Evolutionary conservation across 208 protist genomes (phyloP).

Genomic region (Wallacemonas sp.): DNA sequence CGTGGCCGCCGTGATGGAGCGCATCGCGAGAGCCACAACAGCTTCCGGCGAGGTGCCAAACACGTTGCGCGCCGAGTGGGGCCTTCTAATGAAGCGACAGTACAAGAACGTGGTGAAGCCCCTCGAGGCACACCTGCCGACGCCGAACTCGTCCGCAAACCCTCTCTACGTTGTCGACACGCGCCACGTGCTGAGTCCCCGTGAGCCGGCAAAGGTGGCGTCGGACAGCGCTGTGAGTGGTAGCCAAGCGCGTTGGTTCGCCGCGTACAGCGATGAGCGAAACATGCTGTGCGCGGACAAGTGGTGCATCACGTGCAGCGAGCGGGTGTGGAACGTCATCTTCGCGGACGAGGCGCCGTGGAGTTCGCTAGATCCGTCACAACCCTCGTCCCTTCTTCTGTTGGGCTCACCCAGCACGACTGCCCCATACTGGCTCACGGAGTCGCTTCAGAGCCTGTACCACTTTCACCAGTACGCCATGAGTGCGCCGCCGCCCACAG

Average conservation of each 20-base stretch:
- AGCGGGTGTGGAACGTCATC: conserved; percentile 28
- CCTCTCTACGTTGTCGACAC: conserved; percentile 47
- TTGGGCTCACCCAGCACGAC: conserved; percentile 9
- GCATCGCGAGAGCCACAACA: background rate
- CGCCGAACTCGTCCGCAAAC: conserved; percentile 19
- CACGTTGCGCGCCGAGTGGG: conserved; percentile 27
- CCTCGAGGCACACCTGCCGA: conserved; percentile 45
- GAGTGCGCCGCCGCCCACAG: conserved; percentile 6
- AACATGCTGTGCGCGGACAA: conserved; percentile 32
- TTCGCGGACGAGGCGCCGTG: conserved; percentile 21
- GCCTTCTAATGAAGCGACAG: conserved; percentile 31
- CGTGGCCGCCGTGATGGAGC: conserved; percentile 15
- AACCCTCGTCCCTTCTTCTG: background rate
- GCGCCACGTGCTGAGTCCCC: conserved; percentile 16
- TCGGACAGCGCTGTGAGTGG: background rate
- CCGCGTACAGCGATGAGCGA: conserved; percentile 30
- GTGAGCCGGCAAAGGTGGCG: background rate
- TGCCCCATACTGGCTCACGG: conserved; percentile 10
- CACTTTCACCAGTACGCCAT: conserved; percentile 14
- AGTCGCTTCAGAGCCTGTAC: background rate
- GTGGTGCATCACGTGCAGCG: conserved; percentile 30
- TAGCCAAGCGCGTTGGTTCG: conserved; percentile 31
- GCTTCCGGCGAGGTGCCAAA: conserved; percentile 5
- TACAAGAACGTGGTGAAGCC: conserved; percentile 65
- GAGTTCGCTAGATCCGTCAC: background rate